phyloP scores from a whole-genome alignment of 352 stramenopile species.

The Phytophthora litchii region DNA sequence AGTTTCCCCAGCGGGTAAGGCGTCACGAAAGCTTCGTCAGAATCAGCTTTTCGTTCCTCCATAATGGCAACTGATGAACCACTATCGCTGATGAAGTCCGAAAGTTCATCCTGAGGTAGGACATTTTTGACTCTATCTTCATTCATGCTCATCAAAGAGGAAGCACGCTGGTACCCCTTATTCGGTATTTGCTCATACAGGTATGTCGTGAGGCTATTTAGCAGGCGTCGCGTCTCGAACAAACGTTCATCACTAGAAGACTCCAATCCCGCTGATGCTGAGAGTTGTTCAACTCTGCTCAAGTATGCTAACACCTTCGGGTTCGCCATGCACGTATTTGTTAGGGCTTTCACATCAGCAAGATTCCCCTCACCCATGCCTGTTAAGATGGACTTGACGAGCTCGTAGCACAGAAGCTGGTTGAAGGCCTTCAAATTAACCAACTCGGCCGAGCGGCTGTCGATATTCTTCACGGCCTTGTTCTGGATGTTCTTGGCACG shows the following conservation, averaged over 20 bases:
- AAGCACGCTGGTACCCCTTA: conserved; percentile 4
- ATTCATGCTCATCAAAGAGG: conserved; percentile 18
- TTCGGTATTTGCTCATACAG: conserved; percentile 26
- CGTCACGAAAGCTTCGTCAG: conserved; percentile 20
- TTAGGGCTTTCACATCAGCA: conserved; percentile 31
- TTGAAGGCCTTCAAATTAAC: conserved; percentile 74
- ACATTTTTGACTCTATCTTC: conserved; percentile 16
- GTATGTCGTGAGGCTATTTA: conserved; percentile 27
- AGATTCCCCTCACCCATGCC: conserved; percentile 25
- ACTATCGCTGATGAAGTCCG: conserved; percentile 42
- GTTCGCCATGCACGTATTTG: conserved; percentile 53
- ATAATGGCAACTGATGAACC: conserved; percentile 45
- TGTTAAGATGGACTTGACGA: conserved; percentile 64
- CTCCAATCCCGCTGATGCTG: conserved; percentile 28
- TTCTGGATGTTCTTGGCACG: conserved; percentile 90
- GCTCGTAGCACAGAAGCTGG: conserved; percentile 64
- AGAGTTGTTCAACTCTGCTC: conserved; percentile 57
- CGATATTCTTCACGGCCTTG: conserved; percentile 90
- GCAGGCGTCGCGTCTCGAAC: conserved; percentile 22
- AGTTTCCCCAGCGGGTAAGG: conserved; percentile 50
- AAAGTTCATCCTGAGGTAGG: conserved; percentile 21
- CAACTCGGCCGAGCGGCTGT: conserved; percentile 78
- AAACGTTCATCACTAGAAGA: conserved; percentile 29
- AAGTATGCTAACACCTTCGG: conserved; percentile 60
- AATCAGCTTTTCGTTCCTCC: conserved; percentile 32